Conservation (phyloP, 805 yeast species). For the Yarrowia phangngaensis region DNA sequence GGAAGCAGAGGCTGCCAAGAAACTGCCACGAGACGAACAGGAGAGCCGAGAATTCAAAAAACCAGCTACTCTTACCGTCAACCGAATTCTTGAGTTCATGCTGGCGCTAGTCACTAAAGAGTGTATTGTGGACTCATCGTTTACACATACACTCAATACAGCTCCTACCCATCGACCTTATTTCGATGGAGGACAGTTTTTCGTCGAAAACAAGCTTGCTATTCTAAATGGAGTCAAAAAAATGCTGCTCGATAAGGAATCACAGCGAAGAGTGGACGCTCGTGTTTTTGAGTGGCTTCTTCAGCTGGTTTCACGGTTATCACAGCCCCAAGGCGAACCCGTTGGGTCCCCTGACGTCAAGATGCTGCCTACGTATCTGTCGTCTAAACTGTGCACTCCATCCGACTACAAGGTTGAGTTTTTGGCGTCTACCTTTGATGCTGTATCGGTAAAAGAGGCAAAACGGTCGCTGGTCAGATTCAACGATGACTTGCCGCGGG, state of each 20-base stretch:
- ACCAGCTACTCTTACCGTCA: conserved; percentile 23
- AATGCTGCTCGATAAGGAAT: conserved; percentile 8
- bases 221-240: conserved; percentile 5
- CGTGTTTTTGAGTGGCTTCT: conserved; percentile 22
- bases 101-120: conserved; percentile 32
- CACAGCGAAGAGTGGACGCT: conserved; percentile 10
- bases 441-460: conserved; percentile 22
- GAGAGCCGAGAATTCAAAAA: conserved; percentile 22
- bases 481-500: conserved; percentile 24
- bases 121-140: conserved; percentile 35
- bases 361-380: conserved; percentile 30
- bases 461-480: conserved; percentile 24
- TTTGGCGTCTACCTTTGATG: conserved; percentile 31
- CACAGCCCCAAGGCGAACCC: conserved; percentile 6
- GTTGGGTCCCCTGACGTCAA: conserved; percentile 7
- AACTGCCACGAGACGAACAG: conserved; percentile 16
- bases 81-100: conserved; percentile 33
- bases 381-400: conserved; percentile 33
- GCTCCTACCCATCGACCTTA: conserved; percentile 33
- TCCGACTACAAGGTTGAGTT: conserved; percentile 33
- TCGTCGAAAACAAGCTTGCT: conserved; percentile 33
- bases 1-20: conserved; percentile 17
- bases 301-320: conserved; percentile 11
- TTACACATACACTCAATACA: conserved; percentile 32
- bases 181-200: conserved; percentile 36